Evolutionary conservation across 768 basidiomycete species (phyloP).

Genomic region (Podaxis sp.): DNA sequence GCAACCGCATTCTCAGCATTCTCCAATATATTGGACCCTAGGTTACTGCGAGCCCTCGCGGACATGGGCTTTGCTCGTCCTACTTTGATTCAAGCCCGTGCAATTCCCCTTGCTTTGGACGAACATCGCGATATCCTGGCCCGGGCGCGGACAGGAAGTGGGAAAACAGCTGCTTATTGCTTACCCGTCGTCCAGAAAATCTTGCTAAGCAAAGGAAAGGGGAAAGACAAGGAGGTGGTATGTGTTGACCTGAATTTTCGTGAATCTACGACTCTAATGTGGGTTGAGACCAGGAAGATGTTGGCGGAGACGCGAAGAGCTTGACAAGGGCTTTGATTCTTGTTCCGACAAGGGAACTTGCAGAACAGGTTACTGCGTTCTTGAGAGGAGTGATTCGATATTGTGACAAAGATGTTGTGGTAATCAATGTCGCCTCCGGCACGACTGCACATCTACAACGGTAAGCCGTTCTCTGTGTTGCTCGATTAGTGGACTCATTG

Average conservation of each 20-base stretch:
- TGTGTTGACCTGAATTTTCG: not conserved
- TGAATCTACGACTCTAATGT: slow-evolving; percentile 38
- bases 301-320: not conserved
- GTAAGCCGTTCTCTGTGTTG: slow-evolving; percentile 32
- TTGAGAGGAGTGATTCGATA: slow-evolving; percentile 64
- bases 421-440: slow-evolving; percentile 77
- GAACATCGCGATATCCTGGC: slow-evolving; percentile 90
- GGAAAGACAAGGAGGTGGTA: slow-evolving; percentile 8
- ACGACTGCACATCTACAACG: slow-evolving; percentile 67
- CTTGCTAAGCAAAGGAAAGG: slow-evolving; percentile 29
- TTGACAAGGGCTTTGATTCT: slow-evolving; percentile 73
- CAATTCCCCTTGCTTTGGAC: slow-evolving; percentile 82
- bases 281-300: not conserved
- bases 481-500: not conserved
- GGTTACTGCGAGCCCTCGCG: slow-evolving; percentile 84
- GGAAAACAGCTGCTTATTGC: slow-evolving; percentile 96
- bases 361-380: slow-evolving; percentile 82
- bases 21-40: slow-evolving; percentile 76
- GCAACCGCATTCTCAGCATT: slow-evolving; percentile 55
- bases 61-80: slow-evolving; percentile 88
- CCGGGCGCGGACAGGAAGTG: slow-evolving; percentile 90
- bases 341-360: slow-evolving; percentile 88
- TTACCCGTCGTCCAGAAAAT: slow-evolving; percentile 90
- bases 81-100: slow-evolving; percentile 87
- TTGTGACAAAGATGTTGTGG: slow-evolving; percentile 69